Evolutionary conservation across 2,329 filamentous ascomycete species (phyloP), one percentile per base, ranked within the genome.

Genomic region (Penicillium sp.): DNA sequence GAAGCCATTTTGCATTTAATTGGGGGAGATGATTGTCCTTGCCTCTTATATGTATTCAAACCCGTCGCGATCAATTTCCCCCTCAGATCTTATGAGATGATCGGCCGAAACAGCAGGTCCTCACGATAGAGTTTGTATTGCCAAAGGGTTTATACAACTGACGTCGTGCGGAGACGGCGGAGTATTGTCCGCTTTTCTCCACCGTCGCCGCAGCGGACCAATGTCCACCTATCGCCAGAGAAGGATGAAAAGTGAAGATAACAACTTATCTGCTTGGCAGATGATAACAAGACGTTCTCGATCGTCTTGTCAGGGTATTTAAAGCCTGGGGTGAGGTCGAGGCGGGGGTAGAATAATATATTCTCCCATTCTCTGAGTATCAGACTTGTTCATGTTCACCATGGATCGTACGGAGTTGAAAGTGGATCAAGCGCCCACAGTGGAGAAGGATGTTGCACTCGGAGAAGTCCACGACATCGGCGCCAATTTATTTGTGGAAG

Each of bases 401-500:
- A 56, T 59, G 54, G 46, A 46, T 26, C 18, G 26, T 2, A 65
- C 62, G 42, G 49, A 64, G 4, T 17, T 43, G 15, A 60, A 64
- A 42, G 41, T 46, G 32, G 55, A 62, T 4, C 41, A 37, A 24
- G 20, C 49, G 10, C 26, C 51, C 40, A 51, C 44, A 18, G 43
- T 52, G 46, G 62, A 62, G 51, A 65, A 63, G 21, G 56, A 60
- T 37, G 33, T 64, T 26, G 49, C 40, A 12, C 37, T 62, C 20
- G 64, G 61, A n/a, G 60, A 59, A 21, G 51, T 61, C 29, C 53
- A 56, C 27, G 75, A 79, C 57, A 78, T 78, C 27, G 75, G 70
- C 21, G 75, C 74, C 4, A 69, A 76, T 18, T 61, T 78, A n/a
- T 79, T 74, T 49, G 66, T 73, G 7, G 76, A 78, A 60, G 72